Percentiles rank a stretch among this genome's conserved stretches.
phyloP scores from a whole-genome alignment of 805 yeast genomes.

The Pichia ethanolica region DNA sequence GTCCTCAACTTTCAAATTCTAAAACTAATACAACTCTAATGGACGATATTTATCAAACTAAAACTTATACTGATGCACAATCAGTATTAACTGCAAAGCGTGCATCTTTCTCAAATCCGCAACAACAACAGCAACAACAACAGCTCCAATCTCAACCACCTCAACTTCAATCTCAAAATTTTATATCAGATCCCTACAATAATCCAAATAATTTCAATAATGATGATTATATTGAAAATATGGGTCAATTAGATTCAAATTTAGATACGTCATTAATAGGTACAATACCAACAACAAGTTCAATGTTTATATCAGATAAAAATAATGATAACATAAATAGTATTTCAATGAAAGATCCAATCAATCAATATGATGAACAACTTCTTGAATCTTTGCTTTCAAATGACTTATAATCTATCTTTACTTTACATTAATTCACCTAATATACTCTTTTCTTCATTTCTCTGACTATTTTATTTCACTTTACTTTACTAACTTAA shows the following conservation, averaged over 20 bases:
- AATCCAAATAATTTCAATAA: neutral
- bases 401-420: neutral
- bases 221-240: constrained; percentile 2
- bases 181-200: neutral
- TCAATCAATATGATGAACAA: constrained; percentile 8
- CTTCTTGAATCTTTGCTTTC: constrained; percentile 1
- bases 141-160: neutral
- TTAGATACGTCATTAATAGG: constrained; percentile 7
- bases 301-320: neutral
- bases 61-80: constrained; percentile 23
- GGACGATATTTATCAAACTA: constrained; percentile 28
- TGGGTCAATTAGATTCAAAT: neutral
- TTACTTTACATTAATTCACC: neutral
- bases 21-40: constrained; percentile 29
- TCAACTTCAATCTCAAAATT: neutral
- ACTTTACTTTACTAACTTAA: neutral
- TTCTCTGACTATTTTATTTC: neutral
- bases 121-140: neutral
- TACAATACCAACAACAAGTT: constrained; percentile 5
- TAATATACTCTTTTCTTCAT: neutral
- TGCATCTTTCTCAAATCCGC: neutral
- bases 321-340: neutral
- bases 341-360: neutral
- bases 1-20: constrained; percentile 22
- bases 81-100: neutral